Evolutionary conservation across 2,329 filamentous ascomycete genomes (phyloP).

Genomic region (Daldinia sp.): DNA sequence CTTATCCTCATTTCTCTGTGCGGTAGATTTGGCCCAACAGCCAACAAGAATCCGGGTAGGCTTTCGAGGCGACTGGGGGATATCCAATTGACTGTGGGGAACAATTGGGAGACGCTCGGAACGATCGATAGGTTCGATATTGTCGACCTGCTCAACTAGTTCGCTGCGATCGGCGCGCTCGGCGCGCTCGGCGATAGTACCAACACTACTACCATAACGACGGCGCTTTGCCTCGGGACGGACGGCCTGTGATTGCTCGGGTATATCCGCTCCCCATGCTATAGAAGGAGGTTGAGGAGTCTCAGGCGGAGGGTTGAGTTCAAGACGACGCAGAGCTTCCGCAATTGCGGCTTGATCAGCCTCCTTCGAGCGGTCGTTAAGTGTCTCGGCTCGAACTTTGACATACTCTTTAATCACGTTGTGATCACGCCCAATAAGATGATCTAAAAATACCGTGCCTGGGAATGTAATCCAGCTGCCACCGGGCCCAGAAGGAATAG

Average conservation of each 20-base stretch:
- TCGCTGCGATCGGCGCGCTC: conserved; percentile 41
- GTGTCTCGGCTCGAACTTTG: conserved; percentile 57
- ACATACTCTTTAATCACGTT: conserved; percentile 70
- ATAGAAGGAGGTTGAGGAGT: conserved; percentile 54
- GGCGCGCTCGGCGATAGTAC: conserved; percentile 46
- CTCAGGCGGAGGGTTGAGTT: conserved; percentile 54
- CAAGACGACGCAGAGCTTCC: conserved; percentile 57
- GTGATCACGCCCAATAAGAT: conserved; percentile 64
- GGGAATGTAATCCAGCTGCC: conserved; percentile 72
- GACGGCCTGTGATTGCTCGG: conserved; percentile 51
- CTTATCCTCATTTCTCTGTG: conserved; percentile 57
- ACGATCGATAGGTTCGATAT: neutral
- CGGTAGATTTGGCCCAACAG: conserved; percentile 65
- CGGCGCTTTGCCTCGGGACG: conserved; percentile 58
- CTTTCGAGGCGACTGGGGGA: conserved; percentile 46
- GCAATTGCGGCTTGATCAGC: conserved; percentile 55
- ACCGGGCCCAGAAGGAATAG: conserved; percentile 64
- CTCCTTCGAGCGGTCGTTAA: conserved; percentile 45
- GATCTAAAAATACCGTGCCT: conserved; percentile 64
- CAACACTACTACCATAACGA: conserved; percentile 51
- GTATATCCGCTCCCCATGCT: conserved; percentile 60
- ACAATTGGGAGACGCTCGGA: conserved; percentile 38
- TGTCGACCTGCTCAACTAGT: conserved; percentile 1
- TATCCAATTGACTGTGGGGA: conserved; percentile 17
- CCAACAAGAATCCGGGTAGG: conserved; percentile 67